Base-by-base conservation (phyloP, 129 eudicot genomes). In the Lactuca saligna region DNA sequence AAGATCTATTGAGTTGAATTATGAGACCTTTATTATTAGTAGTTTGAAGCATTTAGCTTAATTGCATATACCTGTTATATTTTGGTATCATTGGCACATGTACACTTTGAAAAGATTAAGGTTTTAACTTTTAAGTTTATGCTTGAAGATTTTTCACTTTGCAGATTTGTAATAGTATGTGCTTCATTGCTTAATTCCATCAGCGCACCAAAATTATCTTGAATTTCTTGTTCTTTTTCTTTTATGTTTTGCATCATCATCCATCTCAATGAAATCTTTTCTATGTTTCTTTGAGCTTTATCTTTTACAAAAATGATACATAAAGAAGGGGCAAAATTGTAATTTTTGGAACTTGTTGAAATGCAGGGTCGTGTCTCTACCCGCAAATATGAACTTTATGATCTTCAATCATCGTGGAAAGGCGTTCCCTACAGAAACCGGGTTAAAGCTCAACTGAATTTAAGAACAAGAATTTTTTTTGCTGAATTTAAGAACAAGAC, bases 401-500 rank as follows among this genome's bases (percentile, higher is more conserved):
- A 92, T 86, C 61, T 92, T 92, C 78, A 92, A 92, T 72, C 96
- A 92, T 56, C 96, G 98, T 63, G 98, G 98, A 74, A 92, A 74
- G 80, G 91, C 88, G 14, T 80, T 86, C 71, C 87, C 85, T 48
- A 39, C 85, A 75, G 89, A 80, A 58, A 61, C 66, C 10, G 86
- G 83, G 50, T 54, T 82, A 61, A 91, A 91, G 83, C 79, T 88
- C 50, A 91, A 83, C 65, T 89, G 77, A 88, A 67, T 25, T 25
- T 25, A 57, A 62, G 44, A 61, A 11, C 5, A 13, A 15, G 67
- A 31, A 1, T 37, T 55, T 63, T 2, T 35, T 25, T 25, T 25
- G 29, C 29, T 25, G 29, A 25, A 25, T 25, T 25, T 25, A 25
- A 25, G 29, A 25, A 25, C 29, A 25, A 25, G 29, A 25, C 17